phyloP scores from a whole-genome alignment of 2,329 filamentous ascomycete species.

The Fusarium sp. region DNA sequence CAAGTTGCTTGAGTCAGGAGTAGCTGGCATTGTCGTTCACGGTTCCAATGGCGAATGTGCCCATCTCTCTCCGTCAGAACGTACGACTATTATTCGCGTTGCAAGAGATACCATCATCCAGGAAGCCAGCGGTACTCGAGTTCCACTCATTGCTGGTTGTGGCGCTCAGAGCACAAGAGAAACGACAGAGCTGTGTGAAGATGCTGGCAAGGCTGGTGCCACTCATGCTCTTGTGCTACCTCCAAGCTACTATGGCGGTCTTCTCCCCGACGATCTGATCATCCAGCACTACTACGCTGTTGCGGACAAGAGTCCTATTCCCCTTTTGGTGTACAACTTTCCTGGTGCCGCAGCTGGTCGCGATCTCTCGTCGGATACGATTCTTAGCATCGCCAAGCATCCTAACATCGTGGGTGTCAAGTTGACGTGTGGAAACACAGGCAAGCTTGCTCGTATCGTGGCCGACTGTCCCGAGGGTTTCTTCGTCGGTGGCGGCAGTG shows the following conservation, averaged over 20 bases:
- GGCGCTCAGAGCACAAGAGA: slow-evolving; percentile 81
- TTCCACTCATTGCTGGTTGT: slow-evolving; percentile 77
- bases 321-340: slow-evolving; percentile 75
- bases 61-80: slow-evolving; percentile 78
- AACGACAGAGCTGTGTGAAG: slow-evolving; percentile 75
- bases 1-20: slow-evolving; percentile 71
- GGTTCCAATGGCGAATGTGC: slow-evolving; percentile 88
- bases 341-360: slow-evolving; percentile 70
- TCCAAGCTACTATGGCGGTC: slow-evolving; percentile 79
- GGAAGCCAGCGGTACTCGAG: slow-evolving; percentile 35
- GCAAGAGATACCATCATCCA: slow-evolving; percentile 53
- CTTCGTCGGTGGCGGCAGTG: slow-evolving; percentile 55
- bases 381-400: slow-evolving; percentile 64
- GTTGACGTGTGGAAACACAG: slow-evolving; percentile 74
- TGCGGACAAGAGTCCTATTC: slow-evolving; percentile 69
- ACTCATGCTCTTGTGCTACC: slow-evolving; percentile 83
- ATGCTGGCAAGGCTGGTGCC: slow-evolving; percentile 77
- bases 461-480: slow-evolving; percentile 53
- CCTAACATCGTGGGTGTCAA: slow-evolving; percentile 74
- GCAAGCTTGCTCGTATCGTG: slow-evolving; percentile 66
- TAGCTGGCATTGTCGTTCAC: slow-evolving; percentile 81
- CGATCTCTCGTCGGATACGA: slow-evolving; percentile 70
- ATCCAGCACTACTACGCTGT: slow-evolving; percentile 73
- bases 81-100: slow-evolving; percentile 73
- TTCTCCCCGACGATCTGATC: slow-evolving; percentile 66